Evolutionary conservation across 805 yeast genomes (phyloP).

Genomic region (Lachancea nothofagi): DNA sequence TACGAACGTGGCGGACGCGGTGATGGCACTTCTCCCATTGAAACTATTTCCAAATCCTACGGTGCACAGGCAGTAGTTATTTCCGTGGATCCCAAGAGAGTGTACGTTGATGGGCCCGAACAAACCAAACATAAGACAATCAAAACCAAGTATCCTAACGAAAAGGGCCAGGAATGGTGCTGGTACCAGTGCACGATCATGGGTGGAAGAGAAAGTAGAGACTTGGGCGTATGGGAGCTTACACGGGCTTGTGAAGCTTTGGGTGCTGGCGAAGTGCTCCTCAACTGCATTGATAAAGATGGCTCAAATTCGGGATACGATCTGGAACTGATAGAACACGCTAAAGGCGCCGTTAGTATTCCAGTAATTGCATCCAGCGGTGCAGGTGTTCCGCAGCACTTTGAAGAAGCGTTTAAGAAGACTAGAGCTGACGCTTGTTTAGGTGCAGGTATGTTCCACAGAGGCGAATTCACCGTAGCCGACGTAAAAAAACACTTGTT

Average conservation of each 20-base stretch:
- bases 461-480: slow-evolving; percentile 84
- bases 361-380: slow-evolving; percentile 98
- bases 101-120: slow-evolving; percentile 55
- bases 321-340: slow-evolving; percentile 72
- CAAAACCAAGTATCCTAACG: slow-evolving; percentile 63
- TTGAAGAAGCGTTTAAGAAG: slow-evolving; percentile 75
- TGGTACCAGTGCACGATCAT: slow-evolving; percentile 95
- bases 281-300: slow-evolving; percentile 95
- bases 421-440: slow-evolving; percentile 93
- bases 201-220: slow-evolving; percentile 91
- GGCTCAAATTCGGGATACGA: slow-evolving; percentile 95
- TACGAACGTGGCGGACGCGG: slow-evolving; percentile 53
- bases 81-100: slow-evolving; percentile 95
- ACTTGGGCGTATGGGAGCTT: slow-evolving; percentile 86
- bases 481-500: slow-evolving; percentile 71
- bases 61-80: slow-evolving; percentile 98
- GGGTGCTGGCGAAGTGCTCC: slow-evolving; percentile 93
- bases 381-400: slow-evolving; percentile 91
- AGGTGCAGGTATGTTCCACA: slow-evolving; percentile 98
- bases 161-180: slow-evolving; percentile 82
- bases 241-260: slow-evolving; percentile 83
- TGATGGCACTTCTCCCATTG: slow-evolving; percentile 82
- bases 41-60: slow-evolving; percentile 83
- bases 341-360: slow-evolving; percentile 68
- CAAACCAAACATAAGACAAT: slow-evolving; percentile 60